Conservation (phyloP, 2,329 filamentous ascomycete species). For the Aureobasidium lini region DNA sequence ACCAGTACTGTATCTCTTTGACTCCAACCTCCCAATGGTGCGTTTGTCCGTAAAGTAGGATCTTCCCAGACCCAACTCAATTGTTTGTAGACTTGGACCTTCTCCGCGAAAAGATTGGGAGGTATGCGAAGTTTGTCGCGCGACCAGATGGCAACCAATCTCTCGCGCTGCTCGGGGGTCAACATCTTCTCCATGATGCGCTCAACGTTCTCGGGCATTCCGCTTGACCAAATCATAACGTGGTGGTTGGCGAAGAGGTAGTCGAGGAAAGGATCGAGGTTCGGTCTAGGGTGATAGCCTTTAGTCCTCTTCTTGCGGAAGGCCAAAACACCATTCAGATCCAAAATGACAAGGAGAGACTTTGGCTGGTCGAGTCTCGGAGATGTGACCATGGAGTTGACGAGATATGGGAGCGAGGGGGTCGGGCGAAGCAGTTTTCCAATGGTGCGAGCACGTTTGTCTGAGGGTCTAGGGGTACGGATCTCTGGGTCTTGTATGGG, state of each 20-base stretch:
- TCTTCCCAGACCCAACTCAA: constrained; percentile 64
- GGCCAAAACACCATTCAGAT: constrained; percentile 88
- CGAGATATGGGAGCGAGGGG: background rate
- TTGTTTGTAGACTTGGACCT: constrained; percentile 86
- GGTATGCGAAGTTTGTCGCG: constrained; percentile 69
- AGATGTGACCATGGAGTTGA: background rate
- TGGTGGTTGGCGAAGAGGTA: constrained; percentile 68
- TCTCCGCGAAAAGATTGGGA: constrained; percentile 54
- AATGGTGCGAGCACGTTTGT: background rate
- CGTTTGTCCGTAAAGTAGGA: constrained; percentile 31
- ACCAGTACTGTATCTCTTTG: constrained; percentile 85
- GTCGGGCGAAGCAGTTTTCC: background rate
- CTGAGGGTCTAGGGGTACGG: background rate
- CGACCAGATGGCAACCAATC: constrained; percentile 66
- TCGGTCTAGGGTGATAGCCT: constrained; percentile 50
- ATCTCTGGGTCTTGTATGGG: background rate
- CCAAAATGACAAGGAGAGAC: constrained; percentile 69
- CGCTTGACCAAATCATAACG: constrained; percentile 89
- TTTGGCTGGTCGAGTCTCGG: constrained; percentile 16
- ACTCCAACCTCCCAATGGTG: constrained; percentile 51
- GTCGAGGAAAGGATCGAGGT: constrained; percentile 59
- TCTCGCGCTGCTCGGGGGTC: constrained; percentile 41
- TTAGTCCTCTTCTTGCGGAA: constrained; percentile 46
- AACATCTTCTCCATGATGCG: constrained; percentile 62
- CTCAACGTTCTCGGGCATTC: constrained; percentile 62